These are phyloP conservation scores for Ophiostoma piceae DNA, from an alignment of 2,329 filamentous ascomycete species.

Conservation along the genomic window DNA sequence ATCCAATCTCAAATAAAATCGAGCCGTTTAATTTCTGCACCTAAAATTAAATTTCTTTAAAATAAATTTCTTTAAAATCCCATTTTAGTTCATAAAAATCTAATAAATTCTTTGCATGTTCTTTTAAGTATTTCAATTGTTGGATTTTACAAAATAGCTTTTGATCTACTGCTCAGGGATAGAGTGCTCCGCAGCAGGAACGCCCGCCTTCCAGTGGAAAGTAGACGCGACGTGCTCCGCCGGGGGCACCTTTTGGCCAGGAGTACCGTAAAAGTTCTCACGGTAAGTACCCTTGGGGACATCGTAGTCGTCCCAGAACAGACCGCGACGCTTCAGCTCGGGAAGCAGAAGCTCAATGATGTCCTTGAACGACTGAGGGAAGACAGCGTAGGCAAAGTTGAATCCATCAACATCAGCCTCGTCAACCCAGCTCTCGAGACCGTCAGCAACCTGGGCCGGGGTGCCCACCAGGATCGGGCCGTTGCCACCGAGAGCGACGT, in stretches of 20 bases:
- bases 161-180: slow-evolving; percentile 28
- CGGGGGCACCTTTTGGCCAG: slow-evolving; percentile 35
- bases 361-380: slow-evolving; percentile 59
- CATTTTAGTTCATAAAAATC: no score
- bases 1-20: no score
- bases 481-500: slow-evolving; percentile 29
- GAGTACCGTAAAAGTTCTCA: slow-evolving; percentile 39
- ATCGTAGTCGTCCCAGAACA: slow-evolving; percentile 52
- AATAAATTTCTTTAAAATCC: no score
- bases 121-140: no score
- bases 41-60: no score
- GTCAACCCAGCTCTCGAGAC: slow-evolving; percentile 60
- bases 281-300: slow-evolving; percentile 41
- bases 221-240: slow-evolving; percentile 38
- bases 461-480: slow-evolving; percentile 52
- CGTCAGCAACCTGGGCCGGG: slow-evolving; percentile 60
- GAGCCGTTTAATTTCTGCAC: no score
- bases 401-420: slow-evolving; percentile 71
- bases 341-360: slow-evolving; percentile 60
- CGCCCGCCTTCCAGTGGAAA: slow-evolving; percentile 39
- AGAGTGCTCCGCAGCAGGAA: slow-evolving; percentile 29
- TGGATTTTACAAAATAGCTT: no score
- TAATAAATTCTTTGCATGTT: no score
- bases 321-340: slow-evolving; percentile 52
- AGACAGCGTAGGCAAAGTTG: slow-evolving; percentile 50